These are phyloP conservation scores for Nidularia sp. DNA, from an alignment of 768 basidiomycete species.

Conservation along the genomic window DNA sequence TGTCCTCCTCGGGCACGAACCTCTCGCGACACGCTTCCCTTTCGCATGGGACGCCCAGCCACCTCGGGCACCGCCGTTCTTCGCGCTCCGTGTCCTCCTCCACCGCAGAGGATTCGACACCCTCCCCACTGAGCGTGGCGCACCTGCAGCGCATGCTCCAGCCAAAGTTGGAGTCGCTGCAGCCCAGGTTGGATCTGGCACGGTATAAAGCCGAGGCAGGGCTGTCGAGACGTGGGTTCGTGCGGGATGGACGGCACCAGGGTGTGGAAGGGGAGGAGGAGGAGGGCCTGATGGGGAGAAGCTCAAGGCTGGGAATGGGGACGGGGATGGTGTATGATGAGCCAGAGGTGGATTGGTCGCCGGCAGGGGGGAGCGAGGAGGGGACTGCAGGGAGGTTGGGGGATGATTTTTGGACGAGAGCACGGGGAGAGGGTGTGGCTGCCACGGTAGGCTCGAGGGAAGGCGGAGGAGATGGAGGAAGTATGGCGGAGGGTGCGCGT, in stretches of 20 bases:
- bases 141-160: constrained; percentile 41
- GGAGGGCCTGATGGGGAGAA: constrained; percentile 29
- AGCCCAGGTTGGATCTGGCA: constrained; percentile 58
- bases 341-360: constrained; percentile 1
- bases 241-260: constrained; percentile 19
- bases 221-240: constrained; percentile 57
- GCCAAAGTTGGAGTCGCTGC: constrained; percentile 23
- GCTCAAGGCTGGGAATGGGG: constrained; percentile 11
- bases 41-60: background rate
- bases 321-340: constrained; percentile 16
- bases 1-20: background rate
- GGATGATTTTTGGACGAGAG: constrained; percentile 1
- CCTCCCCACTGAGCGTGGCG: constrained; percentile 20
- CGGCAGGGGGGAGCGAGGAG: constrained; percentile 1
- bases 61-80: constrained; percentile 1
- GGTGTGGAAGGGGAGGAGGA: constrained; percentile 33
- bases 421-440: constrained; percentile 3
- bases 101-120: constrained; percentile 2
- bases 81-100: background rate
- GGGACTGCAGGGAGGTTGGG: constrained; percentile 8
- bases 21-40: background rate
- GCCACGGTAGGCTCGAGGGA: too few relatives aligned
- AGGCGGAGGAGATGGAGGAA: too few relatives aligned
- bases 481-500: too few relatives aligned
- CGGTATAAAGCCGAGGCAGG: constrained; percentile 76